phyloP scores from a whole-genome alignment of 768 basidiomycete genomes.

The Rhodotorula graminis region DNA sequence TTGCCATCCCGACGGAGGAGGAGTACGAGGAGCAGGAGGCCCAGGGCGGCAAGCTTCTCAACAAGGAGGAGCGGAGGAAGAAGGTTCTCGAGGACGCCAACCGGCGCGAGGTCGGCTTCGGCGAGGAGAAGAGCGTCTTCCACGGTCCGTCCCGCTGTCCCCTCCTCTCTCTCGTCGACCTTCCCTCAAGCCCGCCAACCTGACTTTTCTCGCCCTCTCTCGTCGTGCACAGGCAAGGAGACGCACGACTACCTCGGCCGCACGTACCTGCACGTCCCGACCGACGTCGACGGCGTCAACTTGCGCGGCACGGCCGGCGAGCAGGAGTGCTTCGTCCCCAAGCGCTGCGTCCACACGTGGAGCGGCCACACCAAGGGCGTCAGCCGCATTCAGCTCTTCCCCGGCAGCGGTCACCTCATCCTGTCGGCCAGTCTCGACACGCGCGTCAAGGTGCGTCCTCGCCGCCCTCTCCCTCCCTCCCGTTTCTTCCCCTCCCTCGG shows the following conservation, averaged over 20 bases:
- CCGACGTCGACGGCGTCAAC: constrained; percentile 14
- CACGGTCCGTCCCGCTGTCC: constrained; percentile 55
- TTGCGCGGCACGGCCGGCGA: constrained; percentile 8
- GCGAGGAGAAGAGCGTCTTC: constrained; percentile 90
- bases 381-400: constrained; percentile 87
- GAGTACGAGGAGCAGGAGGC: constrained; percentile 59
- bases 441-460: constrained; percentile 73
- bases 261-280: constrained; percentile 85
- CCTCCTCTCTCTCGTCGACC: background rate
- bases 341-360: constrained; percentile 94
- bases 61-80: constrained; percentile 68
- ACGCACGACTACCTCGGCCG: constrained; percentile 96
- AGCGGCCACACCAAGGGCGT: constrained; percentile 96
- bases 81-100: constrained; percentile 35
- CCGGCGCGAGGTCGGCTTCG: constrained; percentile 64
- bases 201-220: background rate
- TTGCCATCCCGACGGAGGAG: constrained; percentile 53
- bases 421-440: constrained; percentile 97
- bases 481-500: background rate
- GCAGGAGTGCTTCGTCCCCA: constrained; percentile 85
- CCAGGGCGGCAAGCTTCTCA: constrained; percentile 54
- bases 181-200: background rate
- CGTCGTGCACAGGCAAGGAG: constrained; percentile 60
- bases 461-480: constrained; percentile 5
- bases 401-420: constrained; percentile 83